Conservation (phyloP, 805 yeast genomes). For the Myxozyma geophila region DNA sequence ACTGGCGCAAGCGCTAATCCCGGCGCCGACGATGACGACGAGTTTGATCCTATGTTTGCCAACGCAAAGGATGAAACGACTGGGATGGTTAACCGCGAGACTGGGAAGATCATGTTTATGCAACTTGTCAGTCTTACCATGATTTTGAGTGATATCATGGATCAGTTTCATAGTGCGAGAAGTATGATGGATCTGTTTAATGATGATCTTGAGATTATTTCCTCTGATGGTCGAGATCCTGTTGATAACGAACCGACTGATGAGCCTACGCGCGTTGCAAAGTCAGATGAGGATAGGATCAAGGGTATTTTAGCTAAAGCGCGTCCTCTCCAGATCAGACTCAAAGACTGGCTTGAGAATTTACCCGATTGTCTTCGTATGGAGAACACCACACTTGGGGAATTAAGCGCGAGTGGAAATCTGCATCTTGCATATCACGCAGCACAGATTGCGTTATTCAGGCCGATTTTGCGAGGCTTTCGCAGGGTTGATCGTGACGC, state of each 20-base stretch:
- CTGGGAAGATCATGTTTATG: slow-evolving; percentile 43
- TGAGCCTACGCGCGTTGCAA: slow-evolving; percentile 6
- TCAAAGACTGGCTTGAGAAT: slow-evolving; percentile 45
- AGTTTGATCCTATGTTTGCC: slow-evolving; percentile 16
- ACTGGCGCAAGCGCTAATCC: slow-evolving; percentile 19
- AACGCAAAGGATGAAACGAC: slow-evolving; percentile 16
- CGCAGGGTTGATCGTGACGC: slow-evolving; percentile 32
- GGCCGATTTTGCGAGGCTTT: slow-evolving; percentile 37
- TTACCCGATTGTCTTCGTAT: slow-evolving; percentile 43
- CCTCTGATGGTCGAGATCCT: slow-evolving; percentile 3
- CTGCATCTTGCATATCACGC: slow-evolving; percentile 40
- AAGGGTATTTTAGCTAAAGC: slow-evolving; percentile 33
- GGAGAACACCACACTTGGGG: slow-evolving; percentile 38
- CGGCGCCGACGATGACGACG: slow-evolving; percentile 21
- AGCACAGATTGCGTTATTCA: slow-evolving; percentile 40
- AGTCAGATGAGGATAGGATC: slow-evolving; percentile 25
- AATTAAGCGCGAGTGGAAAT: slow-evolving; percentile 39
- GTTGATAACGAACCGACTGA: slow-evolving; percentile 3
- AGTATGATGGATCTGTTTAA: slow-evolving; percentile 26
- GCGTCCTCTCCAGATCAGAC: slow-evolving; percentile 39
- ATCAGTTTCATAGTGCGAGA: slow-evolving; percentile 34
- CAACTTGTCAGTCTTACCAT: slow-evolving; percentile 44
- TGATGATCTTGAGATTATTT: slow-evolving; percentile 14
- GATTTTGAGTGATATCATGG: slow-evolving; percentile 45
- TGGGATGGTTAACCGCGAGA: slow-evolving; percentile 36